Evolutionary conservation across 2,329 filamentous ascomycete species (phyloP), one percentile per base, ranked within the genome.

Genomic region (Thielaviopsis euricoi): DNA sequence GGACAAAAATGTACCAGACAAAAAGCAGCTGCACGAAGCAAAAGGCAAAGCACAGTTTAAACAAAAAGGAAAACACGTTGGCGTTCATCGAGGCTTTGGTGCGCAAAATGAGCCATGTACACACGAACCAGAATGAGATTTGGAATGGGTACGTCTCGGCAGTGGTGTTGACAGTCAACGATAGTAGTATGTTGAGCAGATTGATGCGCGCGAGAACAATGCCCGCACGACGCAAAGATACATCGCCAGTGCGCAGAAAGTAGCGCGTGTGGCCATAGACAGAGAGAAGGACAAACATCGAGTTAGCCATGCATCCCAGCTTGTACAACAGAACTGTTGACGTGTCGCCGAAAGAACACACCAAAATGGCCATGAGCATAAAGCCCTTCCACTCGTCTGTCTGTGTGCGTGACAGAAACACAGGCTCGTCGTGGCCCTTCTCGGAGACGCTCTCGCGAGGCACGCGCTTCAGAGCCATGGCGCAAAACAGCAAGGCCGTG

Each of bases 331-430:
- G 74, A 4, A 79, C 66, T 2, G 71, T 70, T 6, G 74, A 77
- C 6, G 37, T 55, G 25, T 74, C 76, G 21, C 76, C 73, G 37
- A 78, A 77, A 66, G 80, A 83, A 61, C 81, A 83, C 13, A 80
- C 68, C 3, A 74, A 63, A 52, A 75, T 69, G 19, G 74, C 67
- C 15, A 73, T 71, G 62, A 83, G 80, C 77, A 85, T 81, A 73
- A 79, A 77, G 1, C 82, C 82, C 68, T 83, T 85, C 75, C 80
- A 82, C 65, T 85, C 82, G 61, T 83, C 75, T 0, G 77, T 79
- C 62, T 83, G 78, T 52, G 76, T 71, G 55, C 80, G 72, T 0
- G 76, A 72, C 5, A 83, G 67, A 50, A 58, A 66, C 9, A 65
- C 62, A 5, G 64, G 62, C 22, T 64, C 63, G 4, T 52, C 26